Evolutionary conservation across 2,329 filamentous ascomycete species (phyloP).

Genomic region (Thermochaetoides dissita): DNA sequence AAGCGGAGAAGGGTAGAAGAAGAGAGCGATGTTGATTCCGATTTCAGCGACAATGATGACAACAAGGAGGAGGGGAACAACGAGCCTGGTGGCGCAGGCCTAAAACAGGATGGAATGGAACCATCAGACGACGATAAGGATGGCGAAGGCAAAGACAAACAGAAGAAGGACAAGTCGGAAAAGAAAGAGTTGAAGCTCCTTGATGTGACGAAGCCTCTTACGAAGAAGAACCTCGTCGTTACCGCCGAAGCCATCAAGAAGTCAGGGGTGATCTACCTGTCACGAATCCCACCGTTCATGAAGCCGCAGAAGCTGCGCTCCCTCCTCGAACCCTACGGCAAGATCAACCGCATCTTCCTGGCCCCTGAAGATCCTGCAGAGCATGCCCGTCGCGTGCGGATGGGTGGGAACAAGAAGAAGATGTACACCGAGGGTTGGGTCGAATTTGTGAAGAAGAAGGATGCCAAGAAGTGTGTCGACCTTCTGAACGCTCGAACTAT

Average conservation of each 20-base stretch:
- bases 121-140: slow-evolving; percentile 3
- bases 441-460: slow-evolving; percentile 61
- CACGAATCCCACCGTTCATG: slow-evolving; percentile 78
- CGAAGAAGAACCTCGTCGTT: slow-evolving; percentile 54
- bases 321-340: slow-evolving; percentile 61
- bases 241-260: slow-evolving; percentile 52
- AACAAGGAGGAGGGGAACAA: slow-evolving; percentile 10
- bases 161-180: slow-evolving; percentile 12
- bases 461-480: slow-evolving; percentile 64
- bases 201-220: slow-evolving; percentile 38
- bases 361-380: slow-evolving; percentile 58
- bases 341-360: slow-evolving; percentile 65
- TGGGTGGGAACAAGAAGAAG: slow-evolving; percentile 71
- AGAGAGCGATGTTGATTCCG: slow-evolving; percentile 23
- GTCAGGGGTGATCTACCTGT: slow-evolving; percentile 72
- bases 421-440: slow-evolving; percentile 79
- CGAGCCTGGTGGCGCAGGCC: slow-evolving; percentile 18
- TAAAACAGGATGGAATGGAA: slow-evolving; percentile 13
- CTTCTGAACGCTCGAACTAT: slow-evolving; percentile 65
- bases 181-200: slow-evolving; percentile 23
- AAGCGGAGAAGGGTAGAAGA: slow-evolving; percentile 51
- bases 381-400: slow-evolving; percentile 52
- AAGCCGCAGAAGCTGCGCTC: slow-evolving; percentile 65
- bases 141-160: slow-evolving; percentile 15
- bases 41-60: slow-evolving; percentile 23